Evolutionary conservation across 371 early-diverging fungal species (phyloP).

Genomic region (Mucor lusitanicus): DNA sequence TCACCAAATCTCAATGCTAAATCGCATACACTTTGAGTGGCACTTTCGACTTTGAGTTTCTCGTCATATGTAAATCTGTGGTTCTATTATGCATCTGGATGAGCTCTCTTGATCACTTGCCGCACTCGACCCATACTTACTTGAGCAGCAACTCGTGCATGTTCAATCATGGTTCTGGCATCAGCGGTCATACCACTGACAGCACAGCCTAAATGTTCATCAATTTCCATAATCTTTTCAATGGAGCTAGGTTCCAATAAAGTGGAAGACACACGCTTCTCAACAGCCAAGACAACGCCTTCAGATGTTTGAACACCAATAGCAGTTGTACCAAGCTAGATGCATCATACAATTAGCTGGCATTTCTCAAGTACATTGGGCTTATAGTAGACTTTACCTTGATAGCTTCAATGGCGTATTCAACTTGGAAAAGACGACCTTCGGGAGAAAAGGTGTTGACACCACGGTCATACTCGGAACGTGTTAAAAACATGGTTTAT

Average conservation of each 20-base stretch:
- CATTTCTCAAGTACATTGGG: neutral
- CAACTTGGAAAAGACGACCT: constrained; percentile 98
- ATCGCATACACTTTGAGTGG: constrained; percentile 97
- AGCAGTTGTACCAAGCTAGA: constrained; percentile 93
- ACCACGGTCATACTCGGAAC: constrained; percentile 97
- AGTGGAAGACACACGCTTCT: constrained; percentile 94
- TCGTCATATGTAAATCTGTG: constrained; percentile 96
- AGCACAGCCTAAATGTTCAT: constrained; percentile 93
- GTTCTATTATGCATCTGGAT: constrained; percentile 56
- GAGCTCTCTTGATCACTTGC: neutral
- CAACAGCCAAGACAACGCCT: constrained; percentile 95
- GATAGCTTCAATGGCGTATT: constrained; percentile 99
- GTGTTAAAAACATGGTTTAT: constrained; percentile 67
- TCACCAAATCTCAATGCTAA: constrained; percentile 97
- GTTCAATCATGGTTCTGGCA: constrained; percentile 96
- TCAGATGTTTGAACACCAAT: constrained; percentile 95
- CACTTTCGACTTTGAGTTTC: constrained; percentile 91
- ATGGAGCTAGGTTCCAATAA: constrained; percentile 93
- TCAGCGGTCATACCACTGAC: constrained; percentile 98
- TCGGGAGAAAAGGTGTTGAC: constrained; percentile 99
- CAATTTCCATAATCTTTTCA: constrained; percentile 97
- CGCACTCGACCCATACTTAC: constrained; percentile 39
- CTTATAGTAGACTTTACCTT: constrained; percentile 69
- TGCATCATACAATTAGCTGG: neutral
- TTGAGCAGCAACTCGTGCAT: constrained; percentile 95